phyloP scores from a whole-genome alignment of 805 yeast genomes.

The Cyberlindnera xylosilytica region DNA sequence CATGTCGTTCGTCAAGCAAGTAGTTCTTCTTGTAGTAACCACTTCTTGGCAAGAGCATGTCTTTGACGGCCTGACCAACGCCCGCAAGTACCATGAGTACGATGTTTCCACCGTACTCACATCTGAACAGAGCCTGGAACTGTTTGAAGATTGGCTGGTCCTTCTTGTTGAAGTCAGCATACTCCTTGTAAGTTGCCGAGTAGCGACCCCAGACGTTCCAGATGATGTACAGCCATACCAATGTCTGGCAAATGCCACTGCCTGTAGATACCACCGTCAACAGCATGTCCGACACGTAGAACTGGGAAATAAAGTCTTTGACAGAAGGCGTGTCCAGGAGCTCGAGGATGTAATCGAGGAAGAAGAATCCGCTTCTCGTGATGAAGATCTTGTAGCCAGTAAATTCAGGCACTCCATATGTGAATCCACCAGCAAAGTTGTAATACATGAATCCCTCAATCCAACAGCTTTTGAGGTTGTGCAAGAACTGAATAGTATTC shows the following conservation, averaged over 20 bases:
- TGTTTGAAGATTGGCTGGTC: conserved; percentile 3
- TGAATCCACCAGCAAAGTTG: not conserved
- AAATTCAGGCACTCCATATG: not conserved
- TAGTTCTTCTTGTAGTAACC: not conserved
- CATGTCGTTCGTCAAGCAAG: not conserved
- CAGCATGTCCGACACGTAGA: no score
- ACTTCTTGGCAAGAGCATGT: not conserved
- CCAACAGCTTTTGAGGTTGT: not conserved
- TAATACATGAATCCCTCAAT: not conserved
- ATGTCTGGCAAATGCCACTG: not conserved
- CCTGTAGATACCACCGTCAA: no score
- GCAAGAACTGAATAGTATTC: not conserved
- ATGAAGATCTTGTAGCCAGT: not conserved
- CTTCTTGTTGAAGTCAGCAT: conserved; percentile 3
- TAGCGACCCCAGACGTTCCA: not conserved
- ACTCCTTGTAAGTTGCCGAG: not conserved
- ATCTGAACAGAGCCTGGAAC: conserved; percentile 1
- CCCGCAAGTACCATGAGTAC: no score
- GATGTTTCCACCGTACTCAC: not conserved
- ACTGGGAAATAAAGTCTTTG: no score
- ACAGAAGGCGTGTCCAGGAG: no score
- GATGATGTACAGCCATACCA: not conserved
- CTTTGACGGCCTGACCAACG: no score
- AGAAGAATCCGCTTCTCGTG: no score
- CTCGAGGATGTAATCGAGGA: no score